Evolutionary conservation across 192 early-diverging fungal genomes (phyloP).

Genomic region (Powellomyces hirtus): DNA sequence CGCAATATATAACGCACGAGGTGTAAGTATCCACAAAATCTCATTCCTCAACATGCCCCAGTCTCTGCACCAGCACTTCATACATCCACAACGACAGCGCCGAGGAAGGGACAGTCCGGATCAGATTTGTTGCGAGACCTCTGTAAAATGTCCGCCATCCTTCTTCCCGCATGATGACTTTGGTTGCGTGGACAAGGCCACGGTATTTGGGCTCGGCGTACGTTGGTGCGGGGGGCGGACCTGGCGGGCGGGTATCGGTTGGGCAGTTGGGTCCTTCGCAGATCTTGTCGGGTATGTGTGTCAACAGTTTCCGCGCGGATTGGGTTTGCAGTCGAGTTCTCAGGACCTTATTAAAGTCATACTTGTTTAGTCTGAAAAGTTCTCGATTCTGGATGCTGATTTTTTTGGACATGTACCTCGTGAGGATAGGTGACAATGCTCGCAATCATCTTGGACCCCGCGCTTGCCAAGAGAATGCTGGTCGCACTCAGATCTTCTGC

Average conservation of each 20-base stretch:
- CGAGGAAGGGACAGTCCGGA: slow-evolving; percentile 85
- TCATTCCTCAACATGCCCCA: slow-evolving; percentile 4
- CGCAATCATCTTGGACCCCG: slow-evolving; percentile 86
- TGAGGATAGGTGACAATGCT: slow-evolving; percentile 91
- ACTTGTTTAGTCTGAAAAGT: neutral
- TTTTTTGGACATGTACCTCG: slow-evolving; percentile 66
- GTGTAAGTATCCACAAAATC: too few relatives aligned
- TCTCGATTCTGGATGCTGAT: too few relatives aligned
- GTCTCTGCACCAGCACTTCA: slow-evolving; percentile 68
- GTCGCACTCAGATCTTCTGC: slow-evolving; percentile 32
- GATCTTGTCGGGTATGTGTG: slow-evolving; percentile 46
- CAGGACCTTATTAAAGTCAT: slow-evolving; percentile 53
- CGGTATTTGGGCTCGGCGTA: slow-evolving; percentile 58
- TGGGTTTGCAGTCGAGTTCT: slow-evolving; percentile 93
- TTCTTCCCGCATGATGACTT: slow-evolving; percentile 73
- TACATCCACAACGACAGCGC: slow-evolving; percentile 87
- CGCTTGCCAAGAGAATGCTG: slow-evolving; percentile 76
- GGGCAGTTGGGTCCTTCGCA: slow-evolving; percentile 26
- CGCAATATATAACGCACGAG: too few relatives aligned
- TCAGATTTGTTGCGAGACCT: slow-evolving; percentile 80
- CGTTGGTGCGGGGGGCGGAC: slow-evolving; percentile 3
- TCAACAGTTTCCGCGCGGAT: slow-evolving; percentile 24
- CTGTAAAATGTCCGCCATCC: slow-evolving; percentile 82
- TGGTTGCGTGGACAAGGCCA: slow-evolving; percentile 77
- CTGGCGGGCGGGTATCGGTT: neutral